phyloP scores from a whole-genome alignment of 2,329 filamentous ascomycete species.

The Phaeomoniella chlamydospora region DNA sequence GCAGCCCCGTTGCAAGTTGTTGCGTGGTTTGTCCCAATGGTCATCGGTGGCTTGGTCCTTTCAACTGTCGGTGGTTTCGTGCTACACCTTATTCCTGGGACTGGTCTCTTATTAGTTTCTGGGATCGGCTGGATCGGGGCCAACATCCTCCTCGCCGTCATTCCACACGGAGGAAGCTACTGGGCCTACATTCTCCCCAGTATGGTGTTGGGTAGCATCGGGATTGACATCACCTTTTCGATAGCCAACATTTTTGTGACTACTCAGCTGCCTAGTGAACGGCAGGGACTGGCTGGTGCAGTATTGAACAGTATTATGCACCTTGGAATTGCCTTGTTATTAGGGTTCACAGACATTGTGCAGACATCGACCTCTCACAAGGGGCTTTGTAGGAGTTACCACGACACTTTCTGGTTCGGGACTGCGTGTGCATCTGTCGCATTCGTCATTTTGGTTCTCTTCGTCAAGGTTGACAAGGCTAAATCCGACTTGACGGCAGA shows the following conservation, averaged over 20 bases:
- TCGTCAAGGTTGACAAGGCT: conserved; percentile 39
- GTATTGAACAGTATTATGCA: conserved; percentile 56
- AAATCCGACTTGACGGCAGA: conserved; percentile 41
- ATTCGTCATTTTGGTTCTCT: conserved; percentile 34
- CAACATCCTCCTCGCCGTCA: conserved; percentile 47
- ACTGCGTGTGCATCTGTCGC: conserved; percentile 38
- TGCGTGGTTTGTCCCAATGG: conserved; percentile 54
- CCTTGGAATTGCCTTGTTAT: conserved; percentile 54
- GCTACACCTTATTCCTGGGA: conserved; percentile 49
- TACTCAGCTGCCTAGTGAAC: conserved; percentile 47
- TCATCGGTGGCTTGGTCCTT: conserved; percentile 51
- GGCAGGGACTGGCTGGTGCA: conserved; percentile 57
- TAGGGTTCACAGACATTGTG: conserved; percentile 53
- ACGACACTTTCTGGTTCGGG: conserved; percentile 49
- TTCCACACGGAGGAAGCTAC: conserved; percentile 42
- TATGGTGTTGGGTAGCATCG: conserved; percentile 48
- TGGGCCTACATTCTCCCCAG: conserved; percentile 62
- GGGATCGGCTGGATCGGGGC: conserved; percentile 42
- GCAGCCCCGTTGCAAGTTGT: conserved; percentile 48
- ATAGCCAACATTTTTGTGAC: conserved; percentile 65
- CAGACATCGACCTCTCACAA: conserved; percentile 30
- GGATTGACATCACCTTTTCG: conserved; percentile 61
- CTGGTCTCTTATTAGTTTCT: conserved; percentile 46
- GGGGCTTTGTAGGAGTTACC: conserved; percentile 38
- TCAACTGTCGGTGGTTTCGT: conserved; percentile 47